Evolutionary conservation across 2,329 filamentous ascomycete genomes (phyloP).

Genomic region (Claviceps humidiphila): DNA sequence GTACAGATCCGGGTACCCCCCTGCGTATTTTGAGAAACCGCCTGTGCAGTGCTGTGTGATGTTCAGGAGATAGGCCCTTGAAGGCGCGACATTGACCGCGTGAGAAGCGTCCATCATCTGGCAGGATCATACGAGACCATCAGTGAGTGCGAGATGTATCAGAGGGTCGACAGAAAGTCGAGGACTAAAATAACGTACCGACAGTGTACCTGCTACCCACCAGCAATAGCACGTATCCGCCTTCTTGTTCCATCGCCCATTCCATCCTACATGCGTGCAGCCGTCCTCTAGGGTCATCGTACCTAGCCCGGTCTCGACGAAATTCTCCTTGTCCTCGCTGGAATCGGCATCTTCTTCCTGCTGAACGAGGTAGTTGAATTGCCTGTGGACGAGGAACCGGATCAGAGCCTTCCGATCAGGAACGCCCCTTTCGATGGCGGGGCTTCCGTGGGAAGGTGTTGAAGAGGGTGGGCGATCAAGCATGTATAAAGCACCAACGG

Average conservation of each 20-base stretch:
- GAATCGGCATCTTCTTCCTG: slow-evolving; percentile 28
- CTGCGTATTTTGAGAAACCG: slow-evolving; percentile 63
- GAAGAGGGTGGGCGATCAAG: slow-evolving; percentile 46
- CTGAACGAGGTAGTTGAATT: slow-evolving; percentile 44
- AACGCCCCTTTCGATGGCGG: slow-evolving; percentile 23
- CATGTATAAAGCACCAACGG: slow-evolving; percentile 62
- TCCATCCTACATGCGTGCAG: slow-evolving; percentile 57
- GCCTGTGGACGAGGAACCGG: slow-evolving; percentile 50
- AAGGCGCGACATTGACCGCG: slow-evolving; percentile 45
- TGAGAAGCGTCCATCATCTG: slow-evolving; percentile 44
- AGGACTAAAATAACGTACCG: slow-evolving; percentile 17
- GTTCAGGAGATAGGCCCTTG: slow-evolving; percentile 67
- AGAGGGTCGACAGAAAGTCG: background rate
- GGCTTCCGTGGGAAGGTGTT: slow-evolving; percentile 5
- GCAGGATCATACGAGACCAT: background rate
- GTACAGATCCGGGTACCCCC: slow-evolving; percentile 62
- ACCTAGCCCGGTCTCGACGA: slow-evolving; percentile 22
- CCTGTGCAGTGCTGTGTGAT: slow-evolving; percentile 80
- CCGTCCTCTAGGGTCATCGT: slow-evolving; percentile 19
- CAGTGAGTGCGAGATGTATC: background rate
- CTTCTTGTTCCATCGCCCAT: slow-evolving; percentile 80
- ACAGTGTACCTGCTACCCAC: slow-evolving; percentile 64
- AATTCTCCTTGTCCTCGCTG: slow-evolving; percentile 29
- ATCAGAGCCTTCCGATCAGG: slow-evolving; percentile 19
- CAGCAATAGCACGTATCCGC: slow-evolving; percentile 94